Conservation (phyloP, 257 asterid species). For the Misopates orontium region DNA sequence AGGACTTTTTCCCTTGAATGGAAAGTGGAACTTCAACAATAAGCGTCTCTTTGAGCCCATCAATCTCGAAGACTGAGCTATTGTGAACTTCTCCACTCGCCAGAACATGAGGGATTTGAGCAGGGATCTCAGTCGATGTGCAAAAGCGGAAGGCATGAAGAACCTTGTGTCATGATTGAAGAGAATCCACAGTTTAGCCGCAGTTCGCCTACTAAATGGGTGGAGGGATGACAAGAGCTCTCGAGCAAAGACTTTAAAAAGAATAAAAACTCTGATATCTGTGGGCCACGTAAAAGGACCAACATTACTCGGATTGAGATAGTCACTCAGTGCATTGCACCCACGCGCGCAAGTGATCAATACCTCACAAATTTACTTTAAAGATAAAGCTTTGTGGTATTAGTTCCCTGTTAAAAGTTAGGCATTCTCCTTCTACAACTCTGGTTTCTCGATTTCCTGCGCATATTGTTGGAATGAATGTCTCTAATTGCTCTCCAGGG, state of each 20-base stretch:
- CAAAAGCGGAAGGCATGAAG: constrained; percentile 53
- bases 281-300: constrained; percentile 78
- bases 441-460: constrained; percentile 53
- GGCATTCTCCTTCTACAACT: constrained; percentile 38
- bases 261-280: constrained; percentile 62
- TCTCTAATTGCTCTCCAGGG: constrained; percentile 80
- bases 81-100: constrained; percentile 68
- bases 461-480: constrained; percentile 77
- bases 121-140: constrained; percentile 41
- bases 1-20: constrained; percentile 47
- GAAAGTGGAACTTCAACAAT: constrained; percentile 73
- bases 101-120: constrained; percentile 35
- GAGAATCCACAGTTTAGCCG: constrained; percentile 49
- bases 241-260: constrained; percentile 51
- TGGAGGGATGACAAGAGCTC: constrained; percentile 49
- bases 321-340: constrained; percentile 72
- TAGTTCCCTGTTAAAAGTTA: constrained; percentile 51
- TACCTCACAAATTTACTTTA: constrained; percentile 65
- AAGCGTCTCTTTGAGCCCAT: constrained; percentile 52
- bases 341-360: constrained; percentile 62
- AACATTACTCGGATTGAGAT: constrained; percentile 56
- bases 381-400: constrained; percentile 82
- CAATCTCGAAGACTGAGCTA: constrained; percentile 47
- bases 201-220: constrained; percentile 48
- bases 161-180: constrained; percentile 33